Evolutionary conservation across 2,329 filamentous ascomycete species (phyloP), one percentile per base, ranked within the genome.

Genomic region (Claviceps paspali): DNA sequence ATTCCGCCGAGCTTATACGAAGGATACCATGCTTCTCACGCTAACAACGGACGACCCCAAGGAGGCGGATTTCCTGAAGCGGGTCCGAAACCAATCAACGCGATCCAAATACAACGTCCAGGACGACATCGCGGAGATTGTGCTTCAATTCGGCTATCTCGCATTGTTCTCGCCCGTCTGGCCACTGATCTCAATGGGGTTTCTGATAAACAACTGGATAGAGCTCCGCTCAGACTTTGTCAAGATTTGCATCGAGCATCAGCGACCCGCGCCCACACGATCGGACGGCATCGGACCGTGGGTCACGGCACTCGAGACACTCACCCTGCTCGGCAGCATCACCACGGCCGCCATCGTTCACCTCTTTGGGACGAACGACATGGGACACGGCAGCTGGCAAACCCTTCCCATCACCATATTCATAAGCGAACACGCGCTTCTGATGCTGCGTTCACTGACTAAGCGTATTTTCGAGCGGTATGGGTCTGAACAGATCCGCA

Each of bases 171-270:
- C 75, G 1, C 76, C 81, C 0, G 76, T 83, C 22, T 86, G 81
- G 81, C 80, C 82, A 0, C 61, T 85, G 1, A 80, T 82, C 0
- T 72, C 76, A 0, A 62, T 83, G 17, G 79, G 77, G 0, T 86
- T 85, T 53, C 61, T 85, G 11, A 57, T 82, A 51, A 85, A 85
- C 56, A 79, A 85, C 58, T 82, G 79, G 78, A 61, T 86, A 39
- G 81, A 86, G 54, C 65, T 86, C 8, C 77, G 81, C 8, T 78
- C 79, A 3, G 81, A 86, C 48, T 81, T 82, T 32, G 70, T 82
- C 57, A 86, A 85, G 50, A 80, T 86, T 38, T 82, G 76, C 43
- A 64, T 76, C 18, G 79, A 85, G 50, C 80, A 79, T 61, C 76
- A 78, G 43, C 72, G 82, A 1, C 82, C 81, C 0, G 71, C 68